These are phyloP conservation scores for Solidago caesia DNA, from an alignment of 129 eudicot genomes.

Conservation along the genomic window DNA sequence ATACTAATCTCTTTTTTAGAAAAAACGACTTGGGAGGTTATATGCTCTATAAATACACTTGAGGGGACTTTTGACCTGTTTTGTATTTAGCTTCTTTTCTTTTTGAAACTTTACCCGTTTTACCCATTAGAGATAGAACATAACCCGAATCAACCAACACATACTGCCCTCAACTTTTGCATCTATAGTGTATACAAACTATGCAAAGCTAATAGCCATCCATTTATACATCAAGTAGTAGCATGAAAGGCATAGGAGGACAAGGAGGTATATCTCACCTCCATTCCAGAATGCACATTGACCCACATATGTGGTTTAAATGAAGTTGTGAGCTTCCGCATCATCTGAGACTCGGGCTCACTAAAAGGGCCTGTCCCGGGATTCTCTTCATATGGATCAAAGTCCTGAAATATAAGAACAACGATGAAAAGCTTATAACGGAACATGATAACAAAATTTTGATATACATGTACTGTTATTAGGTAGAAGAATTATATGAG, in stretches of 20 bases:
- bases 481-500: neutral
- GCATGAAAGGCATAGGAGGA: neutral
- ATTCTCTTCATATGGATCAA: constrained; percentile 90
- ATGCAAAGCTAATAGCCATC: too few species aligned
- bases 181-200: too few species aligned
- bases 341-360: constrained; percentile 88
- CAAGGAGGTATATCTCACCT: constrained; percentile 23
- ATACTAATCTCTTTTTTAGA: too few species aligned
- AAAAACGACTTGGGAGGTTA: neutral
- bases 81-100: too few species aligned
- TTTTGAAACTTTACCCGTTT: too few species aligned
- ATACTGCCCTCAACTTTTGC: too few species aligned
- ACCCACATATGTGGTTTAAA: constrained; percentile 70
- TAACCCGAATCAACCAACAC: too few species aligned
- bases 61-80: neutral
- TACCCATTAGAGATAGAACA: too few species aligned
- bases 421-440: neutral
- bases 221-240: too few species aligned
- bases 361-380: constrained; percentile 93
- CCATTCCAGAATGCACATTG: constrained; percentile 82
- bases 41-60: neutral
- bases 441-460: neutral
- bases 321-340: constrained; percentile 73
- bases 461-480: neutral
- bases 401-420: constrained; percentile 46